Evolutionary conservation across 2,329 filamentous ascomycete genomes (phyloP).

Genomic region (Clarireedia paspali): DNA sequence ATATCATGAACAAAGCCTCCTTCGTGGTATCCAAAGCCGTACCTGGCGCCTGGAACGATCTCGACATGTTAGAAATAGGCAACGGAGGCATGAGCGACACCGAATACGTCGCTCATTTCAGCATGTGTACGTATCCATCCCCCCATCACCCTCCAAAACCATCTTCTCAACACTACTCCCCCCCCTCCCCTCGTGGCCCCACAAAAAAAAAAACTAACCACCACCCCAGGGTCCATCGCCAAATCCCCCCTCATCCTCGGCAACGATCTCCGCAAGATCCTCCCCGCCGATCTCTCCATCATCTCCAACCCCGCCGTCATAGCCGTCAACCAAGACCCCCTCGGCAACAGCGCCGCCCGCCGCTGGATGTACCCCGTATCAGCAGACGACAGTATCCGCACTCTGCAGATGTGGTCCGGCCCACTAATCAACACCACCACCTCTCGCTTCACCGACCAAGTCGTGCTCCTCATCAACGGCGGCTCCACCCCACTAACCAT

Average conservation of each 20-base stretch:
- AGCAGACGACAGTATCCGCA: conserved; percentile 36
- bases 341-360: conserved; percentile 34
- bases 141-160: neutral
- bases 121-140: conserved; percentile 20
- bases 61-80: conserved; percentile 32
- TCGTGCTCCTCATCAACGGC: conserved; percentile 43
- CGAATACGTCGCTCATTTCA: conserved; percentile 31
- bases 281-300: conserved; percentile 31
- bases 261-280: conserved; percentile 27
- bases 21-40: conserved; percentile 26
- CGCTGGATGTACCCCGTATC: conserved; percentile 37
- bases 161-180: neutral
- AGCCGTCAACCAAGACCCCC: conserved; percentile 35
- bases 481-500: conserved; percentile 36
- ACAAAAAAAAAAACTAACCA: conserved; percentile 1
- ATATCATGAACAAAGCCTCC: conserved; percentile 25
- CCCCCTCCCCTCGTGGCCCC: neutral
- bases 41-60: conserved; percentile 29
- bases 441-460: conserved; percentile 35
- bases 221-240: conserved; percentile 19
- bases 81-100: conserved; percentile 30
- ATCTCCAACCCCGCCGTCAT: conserved; percentile 37
- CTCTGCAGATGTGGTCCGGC: conserved; percentile 44
- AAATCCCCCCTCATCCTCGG: conserved; percentile 28
- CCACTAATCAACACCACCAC: conserved; percentile 30